Percentiles rank a stretch among this genome's conserved stretches.
These are phyloP conservation scores for Paramecium primaurelia DNA, from an alignment of 73 alveolate genomes.

Conservation along the genomic window DNA sequence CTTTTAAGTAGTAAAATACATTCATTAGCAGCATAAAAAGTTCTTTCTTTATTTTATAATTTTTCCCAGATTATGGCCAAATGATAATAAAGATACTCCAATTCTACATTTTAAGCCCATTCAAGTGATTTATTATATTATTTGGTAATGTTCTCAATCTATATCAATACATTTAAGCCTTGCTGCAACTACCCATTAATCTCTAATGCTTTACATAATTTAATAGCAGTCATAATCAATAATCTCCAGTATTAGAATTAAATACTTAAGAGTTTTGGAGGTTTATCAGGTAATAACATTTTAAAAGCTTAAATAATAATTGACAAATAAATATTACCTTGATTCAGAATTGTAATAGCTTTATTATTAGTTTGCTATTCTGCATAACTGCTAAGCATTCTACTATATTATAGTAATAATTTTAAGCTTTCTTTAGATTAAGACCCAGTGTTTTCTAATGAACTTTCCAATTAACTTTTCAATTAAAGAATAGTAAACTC, in stretches of 20 bases:
- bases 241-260: constrained; percentile 14
- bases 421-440: background rate
- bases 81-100: background rate
- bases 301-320: background rate
- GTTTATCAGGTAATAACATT: background rate
- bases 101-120: background rate
- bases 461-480: background rate
- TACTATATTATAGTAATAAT: background rate
- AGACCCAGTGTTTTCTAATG: constrained; percentile 18
- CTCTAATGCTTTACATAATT: constrained; percentile 7
- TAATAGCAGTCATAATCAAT: background rate
- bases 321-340: background rate
- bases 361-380: background rate
- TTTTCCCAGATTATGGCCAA: background rate
- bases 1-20: background rate
- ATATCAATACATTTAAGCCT: background rate
- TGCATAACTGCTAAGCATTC: background rate
- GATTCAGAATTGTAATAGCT: background rate
- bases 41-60: background rate
- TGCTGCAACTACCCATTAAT: background rate
- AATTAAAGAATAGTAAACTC: background rate
- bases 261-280: constrained; percentile 1
- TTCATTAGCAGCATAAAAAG: background rate
- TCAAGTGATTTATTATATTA: background rate
- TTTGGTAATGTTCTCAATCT: background rate